A percentile compares a stretch with the other conserved stretches of the same genome.
Evolutionary conservation across 2,329 filamentous ascomycete genomes (phyloP).

Genomic region (Colletotrichum tamarilloi): DNA sequence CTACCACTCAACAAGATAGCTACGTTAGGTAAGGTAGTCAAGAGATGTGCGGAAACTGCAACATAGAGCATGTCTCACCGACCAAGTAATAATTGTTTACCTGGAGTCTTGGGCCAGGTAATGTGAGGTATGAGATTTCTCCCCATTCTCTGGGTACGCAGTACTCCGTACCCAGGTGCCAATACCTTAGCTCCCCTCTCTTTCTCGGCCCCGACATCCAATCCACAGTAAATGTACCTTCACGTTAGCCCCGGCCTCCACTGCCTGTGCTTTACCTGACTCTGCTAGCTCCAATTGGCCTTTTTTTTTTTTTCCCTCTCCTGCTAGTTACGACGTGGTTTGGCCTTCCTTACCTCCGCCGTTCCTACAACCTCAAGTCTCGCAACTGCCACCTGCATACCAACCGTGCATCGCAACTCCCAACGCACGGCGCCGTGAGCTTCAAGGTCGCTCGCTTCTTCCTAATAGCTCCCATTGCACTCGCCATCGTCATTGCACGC

Average conservation of each 20-base stretch:
- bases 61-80: too few relatives aligned
- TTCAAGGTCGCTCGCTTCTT: not conserved
- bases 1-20: not conserved
- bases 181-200: not conserved
- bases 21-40: too few relatives aligned
- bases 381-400: conserved; percentile 1
- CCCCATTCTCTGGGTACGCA: not conserved
- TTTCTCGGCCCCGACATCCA: not conserved
- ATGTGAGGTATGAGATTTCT: not conserved
- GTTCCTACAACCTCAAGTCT: not conserved
- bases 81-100: too few relatives aligned
- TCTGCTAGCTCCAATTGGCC: conserved; percentile 16
- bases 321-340: not conserved
- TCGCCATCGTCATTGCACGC: not conserved
- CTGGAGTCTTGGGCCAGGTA: too few relatives aligned
- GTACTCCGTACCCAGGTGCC: too few relatives aligned
- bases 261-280: conserved; percentile 10
- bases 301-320: conserved; percentile 6
- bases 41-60: too few relatives aligned
- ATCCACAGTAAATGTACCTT: not conserved
- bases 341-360: not conserved
- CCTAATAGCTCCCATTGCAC: not conserved
- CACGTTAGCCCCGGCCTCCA: not conserved
- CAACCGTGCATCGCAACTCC: conserved; percentile 14
- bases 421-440: conserved; percentile 4